These are phyloP conservation scores for Botryotinia narcissicola DNA, from an alignment of 2,329 filamentous ascomycete species.

Conservation along the genomic window DNA sequence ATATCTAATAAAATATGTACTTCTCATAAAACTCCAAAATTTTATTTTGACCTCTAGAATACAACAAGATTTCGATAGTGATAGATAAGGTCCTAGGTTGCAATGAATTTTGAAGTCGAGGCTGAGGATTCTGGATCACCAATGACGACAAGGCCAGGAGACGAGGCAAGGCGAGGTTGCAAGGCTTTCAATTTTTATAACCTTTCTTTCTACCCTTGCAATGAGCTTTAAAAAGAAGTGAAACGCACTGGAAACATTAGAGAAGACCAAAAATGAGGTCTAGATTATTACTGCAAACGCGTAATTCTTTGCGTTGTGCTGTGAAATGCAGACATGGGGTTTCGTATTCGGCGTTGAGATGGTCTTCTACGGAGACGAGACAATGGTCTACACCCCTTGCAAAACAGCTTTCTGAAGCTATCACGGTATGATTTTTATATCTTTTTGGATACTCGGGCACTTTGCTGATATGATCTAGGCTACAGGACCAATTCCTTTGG, in stretches of 20 bases:
- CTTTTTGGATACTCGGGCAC: neutral
- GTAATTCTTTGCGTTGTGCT: slow-evolving; percentile 31
- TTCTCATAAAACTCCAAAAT: neutral
- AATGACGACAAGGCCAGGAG: slow-evolving; percentile 18
- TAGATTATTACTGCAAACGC: slow-evolving; percentile 29
- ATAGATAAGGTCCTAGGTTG: neutral
- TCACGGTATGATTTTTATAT: slow-evolving; percentile 58
- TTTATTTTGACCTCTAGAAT: neutral
- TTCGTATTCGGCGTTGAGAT: slow-evolving; percentile 29
- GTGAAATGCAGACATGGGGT: slow-evolving; percentile 26
- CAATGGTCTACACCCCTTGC: slow-evolving; percentile 92
- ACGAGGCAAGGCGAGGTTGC: slow-evolving; percentile 11
- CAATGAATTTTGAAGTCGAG: slow-evolving; percentile 4
- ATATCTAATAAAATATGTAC: neutral
- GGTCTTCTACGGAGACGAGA: slow-evolving; percentile 35
- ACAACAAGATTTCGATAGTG: neutral
- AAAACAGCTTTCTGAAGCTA: slow-evolving; percentile 81
- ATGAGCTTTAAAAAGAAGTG: neutral
- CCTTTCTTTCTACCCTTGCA: slow-evolving; percentile 12
- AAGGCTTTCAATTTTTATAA: slow-evolving; percentile 21
- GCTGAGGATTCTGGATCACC: slow-evolving; percentile 13
- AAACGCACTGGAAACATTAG: slow-evolving; percentile 25
- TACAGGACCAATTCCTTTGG: slow-evolving; percentile 87
- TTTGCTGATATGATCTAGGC: slow-evolving; percentile 51
- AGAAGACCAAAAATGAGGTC: slow-evolving; percentile 33